Percentiles rank a stretch among this genome's conserved stretches.
Conservation (phyloP, 2,329 filamentous ascomycete species). For the Pseudocercospora cruenta region DNA sequence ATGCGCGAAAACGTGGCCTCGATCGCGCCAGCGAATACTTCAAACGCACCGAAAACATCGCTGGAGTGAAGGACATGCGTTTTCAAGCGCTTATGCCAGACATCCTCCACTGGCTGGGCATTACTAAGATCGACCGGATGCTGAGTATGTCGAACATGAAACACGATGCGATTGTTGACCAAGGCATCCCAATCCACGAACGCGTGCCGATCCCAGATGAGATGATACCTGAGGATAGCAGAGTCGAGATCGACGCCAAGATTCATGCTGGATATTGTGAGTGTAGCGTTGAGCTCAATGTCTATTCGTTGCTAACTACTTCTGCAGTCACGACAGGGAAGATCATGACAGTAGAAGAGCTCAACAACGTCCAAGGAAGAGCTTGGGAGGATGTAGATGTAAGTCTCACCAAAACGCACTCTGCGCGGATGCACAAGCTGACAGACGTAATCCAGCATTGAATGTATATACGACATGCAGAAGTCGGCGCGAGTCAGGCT, state of each 20-base stretch:
- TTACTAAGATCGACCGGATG: conserved; percentile 98
- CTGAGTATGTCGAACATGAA: conserved; percentile 99
- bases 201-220: conserved; percentile 85
- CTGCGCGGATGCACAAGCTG: conserved; percentile 18
- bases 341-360: conserved; percentile 83
- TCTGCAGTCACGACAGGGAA: conserved; percentile 76
- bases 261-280: conserved; percentile 78
- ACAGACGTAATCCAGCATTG: conserved; percentile 26
- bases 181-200: conserved; percentile 33
- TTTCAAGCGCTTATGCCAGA: conserved; percentile 95
- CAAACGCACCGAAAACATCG: conserved; percentile 96
- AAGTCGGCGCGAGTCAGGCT: background rate
- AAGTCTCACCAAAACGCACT: conserved; percentile 12
- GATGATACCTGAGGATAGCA: conserved; percentile 89
- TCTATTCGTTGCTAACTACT: conserved; percentile 22
- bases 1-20: conserved; percentile 76
- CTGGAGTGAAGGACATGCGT: conserved; percentile 90
- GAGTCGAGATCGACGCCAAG: conserved; percentile 99
- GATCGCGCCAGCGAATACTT: conserved; percentile 90
- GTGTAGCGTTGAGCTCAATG: conserved; percentile 11
- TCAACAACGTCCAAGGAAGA: conserved; percentile 82
- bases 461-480: conserved; percentile 9
- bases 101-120: conserved; percentile 96
- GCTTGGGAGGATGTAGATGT: conserved; percentile 78
- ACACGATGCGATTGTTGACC: conserved; percentile 80